phyloP scores from a whole-genome alignment of 495 filamentous ascomycete species.

The Xylaria grammica region DNA sequence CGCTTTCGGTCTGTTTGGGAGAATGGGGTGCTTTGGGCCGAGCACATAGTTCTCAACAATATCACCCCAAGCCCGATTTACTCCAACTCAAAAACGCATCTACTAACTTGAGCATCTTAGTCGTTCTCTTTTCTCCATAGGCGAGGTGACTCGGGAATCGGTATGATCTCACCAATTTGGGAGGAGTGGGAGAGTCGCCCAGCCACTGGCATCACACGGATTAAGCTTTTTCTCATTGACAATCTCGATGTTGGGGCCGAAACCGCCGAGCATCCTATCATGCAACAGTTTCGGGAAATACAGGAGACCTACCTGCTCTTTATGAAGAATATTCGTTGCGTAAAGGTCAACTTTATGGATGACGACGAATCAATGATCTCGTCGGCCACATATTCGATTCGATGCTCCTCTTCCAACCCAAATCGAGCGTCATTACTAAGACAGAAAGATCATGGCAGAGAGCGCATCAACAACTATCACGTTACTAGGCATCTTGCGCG shows the following conservation, averaged over 20 bases:
- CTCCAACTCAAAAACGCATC: too few relatives aligned
- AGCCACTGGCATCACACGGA: conserved; percentile 34
- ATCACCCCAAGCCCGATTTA: too few relatives aligned
- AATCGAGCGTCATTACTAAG: conserved; percentile 6
- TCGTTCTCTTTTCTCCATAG: conserved; percentile 51
- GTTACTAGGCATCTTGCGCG: conserved; percentile 27
- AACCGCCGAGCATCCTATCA: conserved; percentile 31
- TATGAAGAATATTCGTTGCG: conserved; percentile 41
- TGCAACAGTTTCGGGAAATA: conserved; percentile 39
- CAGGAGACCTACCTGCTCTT: conserved; percentile 45
- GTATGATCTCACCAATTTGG: conserved; percentile 53
- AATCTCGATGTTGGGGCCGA: conserved; percentile 19
- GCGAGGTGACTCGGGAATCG: conserved; percentile 41
- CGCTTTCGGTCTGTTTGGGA: background rate
- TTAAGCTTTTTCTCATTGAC: conserved; percentile 42
- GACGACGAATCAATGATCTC: conserved; percentile 20
- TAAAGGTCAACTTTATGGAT: conserved; percentile 38
- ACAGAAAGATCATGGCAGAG: background rate
- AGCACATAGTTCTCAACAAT: too few relatives aligned
- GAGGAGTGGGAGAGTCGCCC: conserved; percentile 29
- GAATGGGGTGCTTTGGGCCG: too few relatives aligned
- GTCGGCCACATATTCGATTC: conserved; percentile 20
- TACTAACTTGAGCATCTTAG: background rate
- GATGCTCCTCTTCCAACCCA: background rate
- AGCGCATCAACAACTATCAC: conserved; percentile 27